Evolutionary conservation across 805 yeast species (phyloP).

Genomic region (Priceomyces carsonii): DNA sequence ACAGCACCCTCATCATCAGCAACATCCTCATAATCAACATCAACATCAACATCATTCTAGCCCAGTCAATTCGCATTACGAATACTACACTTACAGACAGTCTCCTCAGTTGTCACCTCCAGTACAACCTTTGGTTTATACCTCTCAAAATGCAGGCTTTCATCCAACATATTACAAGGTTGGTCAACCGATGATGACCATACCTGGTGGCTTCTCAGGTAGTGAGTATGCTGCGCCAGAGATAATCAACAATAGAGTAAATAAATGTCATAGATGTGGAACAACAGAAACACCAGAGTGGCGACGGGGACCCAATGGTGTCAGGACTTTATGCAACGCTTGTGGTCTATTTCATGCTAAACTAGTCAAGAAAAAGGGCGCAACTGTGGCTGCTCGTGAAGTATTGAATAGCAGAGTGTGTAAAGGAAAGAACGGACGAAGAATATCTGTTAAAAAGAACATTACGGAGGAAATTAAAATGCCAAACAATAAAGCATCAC

Average conservation of each 20-base stretch:
- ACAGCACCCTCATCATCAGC: no score
- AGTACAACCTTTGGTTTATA: not conserved
- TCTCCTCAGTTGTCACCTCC: conserved; percentile 5
- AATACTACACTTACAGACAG: no score
- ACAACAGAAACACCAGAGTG: conserved; percentile 49
- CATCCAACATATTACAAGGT: not conserved
- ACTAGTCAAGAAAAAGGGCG: conserved; percentile 56
- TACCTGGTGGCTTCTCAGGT: conserved; percentile 1
- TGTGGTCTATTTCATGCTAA: conserved; percentile 47
- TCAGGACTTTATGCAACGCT: conserved; percentile 45
- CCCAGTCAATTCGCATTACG: no score
- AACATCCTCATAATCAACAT: no score
- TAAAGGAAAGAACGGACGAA: conserved; percentile 45
- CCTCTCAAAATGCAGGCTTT: conserved; percentile 1
- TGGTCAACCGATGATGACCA: conserved; percentile 4
- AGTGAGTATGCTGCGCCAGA: conserved; percentile 27
- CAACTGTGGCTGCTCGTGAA: conserved; percentile 48
- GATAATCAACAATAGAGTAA: conserved; percentile 31
- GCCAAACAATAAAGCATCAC: no score
- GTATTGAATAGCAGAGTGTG: conserved; percentile 44
- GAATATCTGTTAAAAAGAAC: conserved; percentile 36
- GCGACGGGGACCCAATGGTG: conserved; percentile 47
- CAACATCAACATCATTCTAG: no score
- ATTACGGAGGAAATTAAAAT: not conserved
- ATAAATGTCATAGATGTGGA: conserved; percentile 46